Base-by-base conservation (phyloP, 306 rosid genomes). In the Castanea crenata region DNA sequence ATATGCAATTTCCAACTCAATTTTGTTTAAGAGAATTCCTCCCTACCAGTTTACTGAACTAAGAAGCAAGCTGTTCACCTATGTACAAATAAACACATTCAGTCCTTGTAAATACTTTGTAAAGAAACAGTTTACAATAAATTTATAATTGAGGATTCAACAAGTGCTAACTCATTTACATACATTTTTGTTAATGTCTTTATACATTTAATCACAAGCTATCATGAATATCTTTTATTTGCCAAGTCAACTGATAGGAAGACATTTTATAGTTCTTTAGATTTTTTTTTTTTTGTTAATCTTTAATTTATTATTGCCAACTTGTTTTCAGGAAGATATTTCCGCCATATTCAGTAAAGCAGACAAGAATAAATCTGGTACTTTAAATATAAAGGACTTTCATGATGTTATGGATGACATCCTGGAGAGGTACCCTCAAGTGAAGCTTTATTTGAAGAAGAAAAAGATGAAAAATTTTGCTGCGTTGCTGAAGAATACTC, bases 401-500 rank as follows among this genome's bases (percentile, higher is more conserved):
- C 84, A 89, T 83, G 99, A 87, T 78, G 96, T 81, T 65, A 75
- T 91, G 68, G 61, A 85, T 56, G 99, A 95, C 84, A 92, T 93
- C 25, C 87, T 92, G 72, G 97, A 90, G 83, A 87, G 99, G 67
- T 95, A 95, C 77, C 99, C 99, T 83, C 99, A 95, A 80, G 97
- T 95, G 82, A 94, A 89, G 86, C 86, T 90, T 35, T 89, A 91
- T 77, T 76, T 93, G 85, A 93, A 87, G 91, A 93, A 34, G 64
- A 91, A 90, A 61, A 90, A 90, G 78, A 87, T 95, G 97, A 18
- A 81, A 29, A 73, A 73, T 83, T 87, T 95, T 63, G 87, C 77
- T 73, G 98, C 88, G 83, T 88, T 95, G 74, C 57, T 90, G 85
- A 90, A 81, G 86, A 94, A 82, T 71, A 81, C 93, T 35, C 91